Evolutionary conservation across 1,139 yeast species (phyloP), one percentile per base, ranked within the genome.

Genomic region (Kluyveromyces sp.): DNA sequence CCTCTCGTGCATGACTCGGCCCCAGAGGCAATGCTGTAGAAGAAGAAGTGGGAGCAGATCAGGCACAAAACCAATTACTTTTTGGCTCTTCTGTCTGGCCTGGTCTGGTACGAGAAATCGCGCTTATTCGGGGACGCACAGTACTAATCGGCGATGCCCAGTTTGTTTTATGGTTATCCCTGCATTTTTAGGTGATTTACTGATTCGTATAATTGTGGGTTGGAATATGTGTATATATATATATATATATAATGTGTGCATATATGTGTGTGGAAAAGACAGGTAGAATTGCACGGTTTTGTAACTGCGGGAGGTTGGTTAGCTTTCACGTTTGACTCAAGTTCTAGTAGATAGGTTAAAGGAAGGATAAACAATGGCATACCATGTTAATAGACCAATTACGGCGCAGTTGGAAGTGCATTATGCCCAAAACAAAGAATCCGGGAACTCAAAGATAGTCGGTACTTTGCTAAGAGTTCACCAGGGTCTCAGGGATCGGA

Each of bases 331-430:
- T 15, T 15, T 15, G 21, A 15, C 21, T 15, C 21, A 15, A 15
- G 21, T 15, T 15, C 21, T 15, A 15, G 21, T 15, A 15, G 21
- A 15, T 15, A 15, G 21, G 21, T 31, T 7, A 7, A 31, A 10
- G 10, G 33, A 7, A 31, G 33, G 33, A 10, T 7, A 6, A 2
- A 34, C 28, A 33, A 28, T 7, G 15, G 27, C 15, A n/a, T 33
- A 29, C 28, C 32, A 39, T n/a, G 37, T 15, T 4, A 41, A 41
- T 34, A 28, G 38, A 27, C 43, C 43, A 5, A 27, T 41, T 10
- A 30, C 37, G 34, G 43, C 43, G 25, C 43, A 34, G 43, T 34
- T 41, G 38, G 43, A 41, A 41, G 39, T 41, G 39, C 34, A 34
- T 27, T 41, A 41, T 41, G 34, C 43, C n/a, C 34, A 32, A 25